Base-by-base conservation (phyloP, 192 early-diverging fungal genomes). In the Phycomyces blakesleeanus region DNA sequence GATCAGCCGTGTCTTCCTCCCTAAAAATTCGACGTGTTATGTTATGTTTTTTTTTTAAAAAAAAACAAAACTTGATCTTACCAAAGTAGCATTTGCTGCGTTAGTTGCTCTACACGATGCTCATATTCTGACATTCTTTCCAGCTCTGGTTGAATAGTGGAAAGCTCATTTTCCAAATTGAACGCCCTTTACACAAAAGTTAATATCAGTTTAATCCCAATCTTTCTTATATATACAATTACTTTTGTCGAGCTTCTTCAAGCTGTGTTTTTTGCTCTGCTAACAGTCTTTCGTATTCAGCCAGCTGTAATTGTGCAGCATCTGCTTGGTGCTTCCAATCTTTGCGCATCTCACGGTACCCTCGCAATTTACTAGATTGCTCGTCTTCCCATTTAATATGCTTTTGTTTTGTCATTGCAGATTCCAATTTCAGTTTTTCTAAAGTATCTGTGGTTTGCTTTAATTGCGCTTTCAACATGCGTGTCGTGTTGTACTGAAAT, bases 341-440 rank as follows among this genome's bases (percentile, higher is more conserved):
- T 56, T 76, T 80, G 16, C 76, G 68, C 11, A 80, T 76, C 11
- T 82, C 76, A 27, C 78, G 64, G 56, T 78, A 84, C 15, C 59
- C 63, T 37, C 76, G 72, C 26, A 80, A 51, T 58, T 80, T 84
- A 12, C 25, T 51, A 22, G 76, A 77, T 40, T 79, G 68, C 26
- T 81, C 80, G 14, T 79, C 72, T 44, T 84, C 80, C 83, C 83
- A 82, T 59, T 81, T 68, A 0, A 80, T 66, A 29, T 84, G 83
- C 34, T 78, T 84, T 55, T 73, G 69, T 47, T 78, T 82, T 21
- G 66, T 67, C 24, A 67, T 60, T 20, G 75, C 69, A 26, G 72
- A 57, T 60, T 84, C 83, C 15, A 12, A 54, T 69, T 70, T 79
- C 15, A 76, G 75, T 59, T 78, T 76, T 14, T 84, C 77, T 27